Evolutionary conservation across 2,329 filamentous ascomycete species (phyloP), one percentile per base, ranked within the genome.

Genomic region (Waltergamsia citrina): DNA sequence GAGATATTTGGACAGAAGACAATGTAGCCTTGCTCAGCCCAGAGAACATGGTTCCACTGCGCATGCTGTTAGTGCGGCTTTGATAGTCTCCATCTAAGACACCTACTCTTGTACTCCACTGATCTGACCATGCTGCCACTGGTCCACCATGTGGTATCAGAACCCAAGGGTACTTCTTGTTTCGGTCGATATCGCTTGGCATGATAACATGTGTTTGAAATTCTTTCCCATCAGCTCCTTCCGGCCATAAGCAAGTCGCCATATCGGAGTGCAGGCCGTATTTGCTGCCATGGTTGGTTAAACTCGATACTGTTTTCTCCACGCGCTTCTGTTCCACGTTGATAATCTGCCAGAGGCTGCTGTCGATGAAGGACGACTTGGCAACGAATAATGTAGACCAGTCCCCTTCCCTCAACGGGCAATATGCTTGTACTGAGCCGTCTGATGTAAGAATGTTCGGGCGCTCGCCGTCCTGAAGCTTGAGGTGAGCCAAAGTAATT

Each of bases 21-120:
- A 8, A 77, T 56, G 38, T 77, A 78, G 7, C 74, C 74, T 46
- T 78, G 69, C 43, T 76, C 70, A 4, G 73, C 74, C 54, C 71
- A 78, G 4, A 71, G 54, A 2, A 65, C 64, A 1, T 62, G 57
- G 39, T 77, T 75, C 64, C 65, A 71, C 41, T 71, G 52, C n/a
- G 10, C 27, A 29, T 16, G 6, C 24, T 24, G 15, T 11, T 17
- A 17, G 15, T 16, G 8, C 16, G 14, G 18, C 11, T 22, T 22
- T 22, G 27, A 22, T 22, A 38, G 15, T 20, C 11, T 6, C 32
- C 6, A 12, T 7, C 7, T 15, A 4, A 30, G 15, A 4, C 11
- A 48, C 56, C 34, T 44, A 61, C 54, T 41, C 45, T 46, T 6
- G 59, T 66, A 32, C 59, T 63, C 71, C 71, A 75, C 32, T 58